These are phyloP conservation scores for Dryadomyces sulphureus DNA, from an alignment of 2,329 filamentous ascomycete genomes.

Conservation along the genomic window DNA sequence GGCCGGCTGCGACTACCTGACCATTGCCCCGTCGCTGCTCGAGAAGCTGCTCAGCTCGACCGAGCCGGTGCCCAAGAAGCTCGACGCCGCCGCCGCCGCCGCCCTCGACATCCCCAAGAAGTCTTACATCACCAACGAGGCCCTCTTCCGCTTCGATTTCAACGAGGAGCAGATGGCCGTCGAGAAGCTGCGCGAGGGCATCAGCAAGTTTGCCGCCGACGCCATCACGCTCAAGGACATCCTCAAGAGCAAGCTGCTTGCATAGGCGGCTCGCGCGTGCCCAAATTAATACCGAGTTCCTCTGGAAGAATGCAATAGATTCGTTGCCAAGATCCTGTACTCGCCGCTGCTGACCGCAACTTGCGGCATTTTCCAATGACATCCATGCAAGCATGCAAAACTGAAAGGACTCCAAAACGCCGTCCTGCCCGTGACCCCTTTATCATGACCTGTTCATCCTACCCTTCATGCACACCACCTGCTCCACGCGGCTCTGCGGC, in stretches of 20 bases:
- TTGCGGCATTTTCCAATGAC: no score
- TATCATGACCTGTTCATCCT: neutral
- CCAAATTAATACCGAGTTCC: no score
- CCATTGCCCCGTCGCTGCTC: conserved; percentile 88
- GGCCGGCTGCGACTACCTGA: conserved; percentile 96
- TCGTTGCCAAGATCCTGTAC: no score
- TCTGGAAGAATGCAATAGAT: no score
- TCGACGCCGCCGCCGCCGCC: conserved; percentile 53
- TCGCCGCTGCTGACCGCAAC: no score
- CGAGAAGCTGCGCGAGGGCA: conserved; percentile 98
- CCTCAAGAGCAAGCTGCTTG: conserved; percentile 66
- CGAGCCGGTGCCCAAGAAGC: conserved; percentile 79
- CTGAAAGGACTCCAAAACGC: no score
- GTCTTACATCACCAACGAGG: conserved; percentile 79
- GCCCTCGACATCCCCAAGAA: conserved; percentile 72
- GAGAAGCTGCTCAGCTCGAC: conserved; percentile 84
- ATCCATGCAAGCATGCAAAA: no score
- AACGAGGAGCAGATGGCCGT: conserved; percentile 99
- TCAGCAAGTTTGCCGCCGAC: conserved; percentile 97
- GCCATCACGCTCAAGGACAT: conserved; percentile 87
- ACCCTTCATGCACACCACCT: conserved; percentile 23
- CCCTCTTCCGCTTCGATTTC: conserved; percentile 94
- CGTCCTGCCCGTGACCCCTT: neutral
- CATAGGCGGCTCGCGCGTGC: no score
- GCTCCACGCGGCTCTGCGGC: conserved; percentile 22